Conservation (phyloP, 2,329 filamentous ascomycete species). For the Alternaria arborescens region DNA sequence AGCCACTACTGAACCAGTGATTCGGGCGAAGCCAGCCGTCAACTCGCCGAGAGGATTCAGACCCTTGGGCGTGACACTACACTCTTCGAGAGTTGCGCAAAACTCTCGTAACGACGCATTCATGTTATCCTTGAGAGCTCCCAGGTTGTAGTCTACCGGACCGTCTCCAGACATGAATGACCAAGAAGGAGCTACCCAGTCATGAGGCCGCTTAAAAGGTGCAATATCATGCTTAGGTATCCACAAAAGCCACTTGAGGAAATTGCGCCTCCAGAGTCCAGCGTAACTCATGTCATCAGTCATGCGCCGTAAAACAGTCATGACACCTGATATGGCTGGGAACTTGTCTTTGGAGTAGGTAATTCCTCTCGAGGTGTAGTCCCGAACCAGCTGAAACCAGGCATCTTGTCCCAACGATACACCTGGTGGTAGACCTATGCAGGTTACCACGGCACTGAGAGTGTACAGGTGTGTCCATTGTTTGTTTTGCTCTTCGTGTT, state of each 20-base stretch:
- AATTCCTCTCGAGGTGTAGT: slow-evolving; percentile 16
- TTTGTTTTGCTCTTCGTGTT: background rate
- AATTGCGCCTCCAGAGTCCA: slow-evolving; percentile 16
- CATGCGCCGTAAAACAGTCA: slow-evolving; percentile 1
- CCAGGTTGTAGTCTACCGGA: background rate
- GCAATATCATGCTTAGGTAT: slow-evolving; percentile 3
- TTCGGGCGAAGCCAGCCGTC: slow-evolving; percentile 10
- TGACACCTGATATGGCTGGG: slow-evolving; percentile 16
- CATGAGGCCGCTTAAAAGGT: background rate
- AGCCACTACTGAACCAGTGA: slow-evolving; percentile 1
- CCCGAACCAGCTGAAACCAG: slow-evolving; percentile 11
- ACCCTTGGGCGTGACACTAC: slow-evolving; percentile 8
- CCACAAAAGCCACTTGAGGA: slow-evolving; percentile 16
- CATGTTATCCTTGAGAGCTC: background rate
- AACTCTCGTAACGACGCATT: background rate
- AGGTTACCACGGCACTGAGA: background rate
- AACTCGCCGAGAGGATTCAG: slow-evolving; percentile 18
- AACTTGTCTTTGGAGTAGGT: slow-evolving; percentile 20
- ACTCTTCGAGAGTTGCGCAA: slow-evolving; percentile 9
- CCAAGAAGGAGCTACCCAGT: slow-evolving; percentile 17
- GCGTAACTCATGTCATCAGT: slow-evolving; percentile 17
- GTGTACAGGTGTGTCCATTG: background rate
- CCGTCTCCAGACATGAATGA: slow-evolving; percentile 15
- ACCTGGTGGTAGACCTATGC: background rate
- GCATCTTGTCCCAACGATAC: background rate